Conservation (phyloP, 2,329 filamentous ascomycete species). For the Fusarium odoratissimum region DNA sequence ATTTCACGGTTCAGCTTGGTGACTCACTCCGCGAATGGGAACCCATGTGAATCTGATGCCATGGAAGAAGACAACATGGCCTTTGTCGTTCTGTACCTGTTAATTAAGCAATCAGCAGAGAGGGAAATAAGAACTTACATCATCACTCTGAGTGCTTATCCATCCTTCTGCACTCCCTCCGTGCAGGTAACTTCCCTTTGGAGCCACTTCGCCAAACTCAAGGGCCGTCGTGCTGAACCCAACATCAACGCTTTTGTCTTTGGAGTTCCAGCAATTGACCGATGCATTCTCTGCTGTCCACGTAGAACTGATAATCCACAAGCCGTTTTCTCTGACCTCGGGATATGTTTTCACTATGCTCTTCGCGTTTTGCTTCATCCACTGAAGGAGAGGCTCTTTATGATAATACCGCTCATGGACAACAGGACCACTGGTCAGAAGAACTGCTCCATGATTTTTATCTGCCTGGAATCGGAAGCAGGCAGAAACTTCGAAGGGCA, state of each 20-base stretch:
- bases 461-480: background rate
- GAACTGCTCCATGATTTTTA: background rate
- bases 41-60: background rate
- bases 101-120: fast-evolving
- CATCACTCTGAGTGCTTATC: background rate
- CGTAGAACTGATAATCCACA: background rate
- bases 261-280: background rate
- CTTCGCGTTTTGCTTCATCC: background rate
- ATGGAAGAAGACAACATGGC: background rate
- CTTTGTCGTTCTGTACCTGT: background rate
- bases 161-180: background rate
- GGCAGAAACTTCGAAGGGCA: background rate
- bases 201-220: background rate
- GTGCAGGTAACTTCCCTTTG: background rate
- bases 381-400: background rate
- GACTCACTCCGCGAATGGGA: background rate
- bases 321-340: background rate
- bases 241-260: background rate
- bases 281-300: background rate
- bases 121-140: background rate
- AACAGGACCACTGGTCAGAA: background rate
- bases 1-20: fast-evolving
- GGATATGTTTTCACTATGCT: background rate
- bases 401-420: background rate
- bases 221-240: background rate